These are phyloP conservation scores for Eucalyptus polyanthemos DNA, from an alignment of 345 rosid genomes.

Conservation along the genomic window DNA sequence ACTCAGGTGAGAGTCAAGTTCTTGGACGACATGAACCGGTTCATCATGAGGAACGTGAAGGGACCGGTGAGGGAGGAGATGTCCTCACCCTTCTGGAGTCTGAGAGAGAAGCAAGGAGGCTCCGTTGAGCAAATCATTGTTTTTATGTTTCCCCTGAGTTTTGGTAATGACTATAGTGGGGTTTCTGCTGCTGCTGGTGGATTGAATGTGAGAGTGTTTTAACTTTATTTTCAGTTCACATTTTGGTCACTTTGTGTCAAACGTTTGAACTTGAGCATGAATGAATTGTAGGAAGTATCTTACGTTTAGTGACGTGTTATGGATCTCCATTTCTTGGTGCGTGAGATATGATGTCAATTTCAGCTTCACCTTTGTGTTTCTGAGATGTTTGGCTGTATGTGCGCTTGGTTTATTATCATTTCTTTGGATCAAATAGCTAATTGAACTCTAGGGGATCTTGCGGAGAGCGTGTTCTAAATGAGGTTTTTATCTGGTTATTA, in stretches of 20 bases:
- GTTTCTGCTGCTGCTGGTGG: neutral
- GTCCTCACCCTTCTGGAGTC: slow-evolving; percentile 77
- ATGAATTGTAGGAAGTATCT: neutral
- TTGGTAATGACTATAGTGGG: neutral
- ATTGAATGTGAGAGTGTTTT: neutral
- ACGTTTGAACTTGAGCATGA: neutral
- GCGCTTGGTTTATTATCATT: neutral
- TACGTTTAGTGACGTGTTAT: neutral
- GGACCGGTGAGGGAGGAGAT: slow-evolving; percentile 82
- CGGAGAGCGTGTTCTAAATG: neutral
- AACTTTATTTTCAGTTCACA: neutral
- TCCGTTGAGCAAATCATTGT: slow-evolving; percentile 21
- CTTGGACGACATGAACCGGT: slow-evolving; percentile 45
- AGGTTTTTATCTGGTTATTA: neutral
- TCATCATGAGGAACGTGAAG: slow-evolving; percentile 82
- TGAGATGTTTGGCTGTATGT: neutral
- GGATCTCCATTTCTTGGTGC: neutral
- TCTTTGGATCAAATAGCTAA: neutral
- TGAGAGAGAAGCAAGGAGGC: slow-evolving; percentile 85
- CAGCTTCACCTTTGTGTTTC: neutral
- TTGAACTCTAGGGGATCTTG: neutral
- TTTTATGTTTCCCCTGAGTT: neutral
- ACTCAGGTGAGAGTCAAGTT: slow-evolving; percentile 87
- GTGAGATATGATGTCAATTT: neutral
- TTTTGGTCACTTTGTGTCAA: neutral